Evolutionary conservation across 148 eudicot species (phyloP), one percentile per base, ranked within the genome.

Genomic region (Heliamphora exappendiculata): DNA sequence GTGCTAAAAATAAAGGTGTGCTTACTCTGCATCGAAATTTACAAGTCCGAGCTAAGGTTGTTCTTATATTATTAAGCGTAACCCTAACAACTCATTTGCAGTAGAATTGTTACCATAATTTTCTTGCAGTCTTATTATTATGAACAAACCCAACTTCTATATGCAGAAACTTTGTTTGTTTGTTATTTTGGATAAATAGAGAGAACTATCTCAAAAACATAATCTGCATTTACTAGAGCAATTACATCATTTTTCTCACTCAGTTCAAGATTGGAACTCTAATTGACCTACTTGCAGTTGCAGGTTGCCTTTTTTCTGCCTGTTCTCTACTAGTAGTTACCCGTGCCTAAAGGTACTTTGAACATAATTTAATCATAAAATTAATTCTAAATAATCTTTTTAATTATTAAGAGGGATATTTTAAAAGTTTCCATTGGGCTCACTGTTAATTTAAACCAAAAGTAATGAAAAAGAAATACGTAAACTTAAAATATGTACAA

Each of bases 1-100:
- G 68, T 41, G 60, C 86, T 93, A 12, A 88, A 93, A 34, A 82
- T 81, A 26, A 90, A 87, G 97, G 97, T 93, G 45, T 47, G 73
- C 51, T 69, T 36, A 60, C 39, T 45, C 3, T 34, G 54, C 1
- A 12, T 19, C 42, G 19, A 44, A 36, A 37, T n/a, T 28, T 12
- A 53, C 47, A 28, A 73, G 3, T 57, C 12, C 37, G 5, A 54
- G 34, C 29, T 58, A 58, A 17, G 45, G 36, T 57, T 62, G 41
- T 62, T 5, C 31, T 45, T 60, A 7, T 29, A 6, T 31, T 19
- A n/a, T 31, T 19, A n/a, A 53, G 7, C 29, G 37, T 20, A 24
- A 28, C 58, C 29, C 45, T 9, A 11, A 34, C 3, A 1, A 50
- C 58, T 3, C 20, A 31, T n/a, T n/a, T 63, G 42, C 20, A 45